Evolutionary conservation across 768 basidiomycete species (phyloP), one percentile per base, ranked within the genome.

Genomic region (Naganishia friedmannii): DNA sequence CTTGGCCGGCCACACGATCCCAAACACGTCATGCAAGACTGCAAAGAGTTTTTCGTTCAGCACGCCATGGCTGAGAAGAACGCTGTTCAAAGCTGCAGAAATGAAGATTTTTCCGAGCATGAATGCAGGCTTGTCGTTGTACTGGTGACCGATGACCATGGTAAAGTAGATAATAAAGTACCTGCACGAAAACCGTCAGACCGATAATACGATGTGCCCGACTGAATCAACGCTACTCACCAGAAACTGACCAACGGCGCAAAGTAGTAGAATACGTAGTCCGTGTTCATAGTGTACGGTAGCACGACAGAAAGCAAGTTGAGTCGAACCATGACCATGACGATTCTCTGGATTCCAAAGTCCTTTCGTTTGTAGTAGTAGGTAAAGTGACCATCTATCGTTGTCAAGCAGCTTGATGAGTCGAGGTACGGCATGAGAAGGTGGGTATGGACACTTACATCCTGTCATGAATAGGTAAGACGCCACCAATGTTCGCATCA

Each of bases 401-500:
- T 21, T 5, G 10, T 3, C 7, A 53, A 31, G 6, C 29, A 15
- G 8, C 19, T 55, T 31, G 26, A 60, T 21, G 32, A 28, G 42
- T 37, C 26, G 23, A 23, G 54, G 19, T 23, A 68, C 28, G 23
- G 9, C 34, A 46, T 19, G 21, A 19, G 8, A 67, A 39, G 21
- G 0, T 32, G 37, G 6, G 57, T 8, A 45, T 23, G 74, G 65
- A 60, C 68, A 81, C 21, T 91, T 90, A 83, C 93, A 96, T 53
- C 93, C 93, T 28, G 90, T 90, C 92, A 94, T 92, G 82, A 93
- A 94, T 19, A 93, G 84, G 78, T 93, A 93, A 1, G 90, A 86
- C 17, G 93, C 91, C 26, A 96, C 93, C 37, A 94, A 84, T 31
- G 91, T 89, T 58, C 93, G 88, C 53, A 94, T 87, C 46, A 90